Evolutionary conservation across 495 filamentous ascomycete species (phyloP).

Genomic region (Physcia stellaris): DNA sequence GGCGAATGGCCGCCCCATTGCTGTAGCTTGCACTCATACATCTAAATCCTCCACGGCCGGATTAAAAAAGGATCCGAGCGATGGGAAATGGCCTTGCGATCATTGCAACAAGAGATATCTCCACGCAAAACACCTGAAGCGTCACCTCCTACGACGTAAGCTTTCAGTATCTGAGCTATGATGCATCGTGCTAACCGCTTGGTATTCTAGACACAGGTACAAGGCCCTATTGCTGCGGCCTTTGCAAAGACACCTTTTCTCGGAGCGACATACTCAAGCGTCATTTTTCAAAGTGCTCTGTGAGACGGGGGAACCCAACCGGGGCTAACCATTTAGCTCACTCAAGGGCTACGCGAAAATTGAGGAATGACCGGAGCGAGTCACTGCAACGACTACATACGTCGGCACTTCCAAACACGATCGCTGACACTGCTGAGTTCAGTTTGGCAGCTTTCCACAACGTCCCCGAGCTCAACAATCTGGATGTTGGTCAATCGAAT

Average conservation of each 20-base stretch:
- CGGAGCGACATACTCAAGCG: constrained; percentile 96
- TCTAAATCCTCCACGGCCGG: constrained; percentile 53
- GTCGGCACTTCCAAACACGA: no score
- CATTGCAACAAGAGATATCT: constrained; percentile 97
- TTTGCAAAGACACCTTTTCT: constrained; percentile 97
- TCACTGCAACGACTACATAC: no score
- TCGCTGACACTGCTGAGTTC: constrained; percentile 41
- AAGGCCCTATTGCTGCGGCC: constrained; percentile 89
- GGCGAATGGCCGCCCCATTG: constrained; percentile 62
- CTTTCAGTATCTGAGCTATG: constrained; percentile 17
- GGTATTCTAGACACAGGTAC: constrained; percentile 69
- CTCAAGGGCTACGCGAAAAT: constrained; percentile 75
- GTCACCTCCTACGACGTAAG: constrained; percentile 90
- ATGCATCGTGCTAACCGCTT: constrained; percentile 12
- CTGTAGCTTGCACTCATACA: constrained; percentile 34
- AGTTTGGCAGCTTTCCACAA: constrained; percentile 5
- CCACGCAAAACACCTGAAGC: constrained; percentile 93
- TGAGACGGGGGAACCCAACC: constrained; percentile 85
- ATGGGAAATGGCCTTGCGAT: constrained; percentile 93
- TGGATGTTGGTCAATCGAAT: constrained; percentile 28
- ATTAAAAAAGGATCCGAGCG: constrained; percentile 82
- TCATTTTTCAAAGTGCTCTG: constrained; percentile 96
- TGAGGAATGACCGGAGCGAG: constrained; percentile 31
- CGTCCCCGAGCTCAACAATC: constrained; percentile 20
- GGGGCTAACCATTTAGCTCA: constrained; percentile 85